These are phyloP conservation scores for Chlorella variabilis DNA, from an alignment of 163 green algal species.

Conservation along the genomic window DNA sequence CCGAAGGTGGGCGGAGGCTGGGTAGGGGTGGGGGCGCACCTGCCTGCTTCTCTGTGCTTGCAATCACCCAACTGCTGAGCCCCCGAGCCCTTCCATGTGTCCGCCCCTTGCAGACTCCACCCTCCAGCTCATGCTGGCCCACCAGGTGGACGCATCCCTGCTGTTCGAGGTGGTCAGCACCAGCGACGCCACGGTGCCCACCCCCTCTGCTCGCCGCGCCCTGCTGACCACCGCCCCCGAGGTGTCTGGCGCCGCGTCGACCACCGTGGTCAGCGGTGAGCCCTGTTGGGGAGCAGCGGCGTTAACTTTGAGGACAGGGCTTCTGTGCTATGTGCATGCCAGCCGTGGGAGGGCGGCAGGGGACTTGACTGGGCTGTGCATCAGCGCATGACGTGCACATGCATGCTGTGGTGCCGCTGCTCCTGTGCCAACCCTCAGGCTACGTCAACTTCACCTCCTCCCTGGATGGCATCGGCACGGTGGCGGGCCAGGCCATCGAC, in stretches of 20 bases:
- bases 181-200: not conserved
- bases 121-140: constrained; percentile 1
- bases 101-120: not conserved
- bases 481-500: not conserved
- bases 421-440: not conserved
- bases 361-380: too few species aligned
- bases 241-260: not conserved
- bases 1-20: not conserved
- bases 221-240: constrained; percentile 6
- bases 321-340: too few species aligned
- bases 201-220: not conserved
- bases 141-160: not conserved
- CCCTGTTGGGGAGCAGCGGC: too few species aligned
- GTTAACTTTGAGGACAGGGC: too few species aligned
- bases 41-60: not conserved
- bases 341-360: too few species aligned
- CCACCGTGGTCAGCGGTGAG: constrained; percentile 5
- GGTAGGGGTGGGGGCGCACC: not conserved
- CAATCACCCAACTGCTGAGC: not conserved
- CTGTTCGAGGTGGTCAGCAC: not conserved
- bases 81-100: not conserved
- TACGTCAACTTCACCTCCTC: constrained; percentile 23
- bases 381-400: too few species aligned
- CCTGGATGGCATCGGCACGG: not conserved
- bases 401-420: too few species aligned